Evolutionary conservation across 768 basidiomycete genomes (phyloP), one percentile per base, ranked within the genome.

Genomic region (Lyophyllum decastes): DNA sequence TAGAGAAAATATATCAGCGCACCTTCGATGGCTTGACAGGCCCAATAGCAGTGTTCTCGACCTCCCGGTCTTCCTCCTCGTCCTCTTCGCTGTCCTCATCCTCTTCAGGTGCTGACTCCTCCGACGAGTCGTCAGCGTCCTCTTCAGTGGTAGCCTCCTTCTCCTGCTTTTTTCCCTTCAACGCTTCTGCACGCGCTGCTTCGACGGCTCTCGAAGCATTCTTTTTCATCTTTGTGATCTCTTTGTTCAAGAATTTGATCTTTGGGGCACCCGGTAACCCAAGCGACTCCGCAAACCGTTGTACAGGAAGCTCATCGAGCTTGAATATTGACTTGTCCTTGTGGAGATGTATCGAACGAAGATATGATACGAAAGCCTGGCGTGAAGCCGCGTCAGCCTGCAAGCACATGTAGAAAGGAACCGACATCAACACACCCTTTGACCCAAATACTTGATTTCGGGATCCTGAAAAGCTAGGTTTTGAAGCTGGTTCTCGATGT

Each of bases 391-490:
- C 17, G 54, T 55, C 57, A 54, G 33, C 49, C 12, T 30, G 14
- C 30, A n/a, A 44, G 40, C 49, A n/a, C 22, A 34, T 46, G 47
- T 5, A 45, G 24, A 4, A 40, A 43, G 14, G 58, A 21, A 40
- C 41, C 35, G 30, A 19, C 81, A 87, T 57, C 35, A 10, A 19
- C 81, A 87, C 56, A 95, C 95, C 54, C 93, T 77, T 70, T 98
- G 96, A 10, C 89, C 97, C 10, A 99, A 83, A 71, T 98, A 97
- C 70, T 98, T 99, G 73, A 98, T 88, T 72, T 99, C 95, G 0
- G 95, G 92, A 57, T 95, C 94, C 74, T 94, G 87, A 76, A 98
- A 99, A 0, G 91, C 89, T 35, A 97, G 83, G 53, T 86, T 93
- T 73, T 99, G 97, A 45, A 98, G 78, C 71, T 95, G 90, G 61